Base-by-base conservation (phyloP, 306 rosid species). In the Nissolia schottii region DNA sequence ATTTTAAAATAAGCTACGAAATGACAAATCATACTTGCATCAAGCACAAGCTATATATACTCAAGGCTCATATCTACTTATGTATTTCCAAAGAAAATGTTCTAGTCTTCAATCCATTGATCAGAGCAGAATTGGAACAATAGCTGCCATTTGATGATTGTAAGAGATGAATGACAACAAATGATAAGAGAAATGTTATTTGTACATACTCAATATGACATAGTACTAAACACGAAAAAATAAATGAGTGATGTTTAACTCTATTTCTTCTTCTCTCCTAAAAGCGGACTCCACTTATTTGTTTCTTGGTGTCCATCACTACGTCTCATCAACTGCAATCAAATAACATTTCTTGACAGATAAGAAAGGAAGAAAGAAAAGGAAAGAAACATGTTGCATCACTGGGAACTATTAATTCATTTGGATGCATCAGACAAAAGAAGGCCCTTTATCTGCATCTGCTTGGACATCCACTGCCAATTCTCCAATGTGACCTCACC, bases 401-500 rank as follows among this genome's bases (percentile, higher is more conserved):
- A 64, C 40, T 37, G 8, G 16, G 13, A 8, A n/a, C 37, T 60
- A 29, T 43, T 83, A 78, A 86, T 51, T 83, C 79, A 79, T 71
- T 63, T 60, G 74, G 50, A 58, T 34, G 45, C 25, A 54, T 58
- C 68, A 29, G 91, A 93, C 54, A 76, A 18, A 24, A 79, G 86
- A 80, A 92, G 96, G 25, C 88, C 84, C 46, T 75, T 85, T 67
- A 77, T 74, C 77, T 75, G 90, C 95, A 90, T 77, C 66, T 87
- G 95, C 86, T 88, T 88, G 83, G 79, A 82, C 96, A 90, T 88
- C 98, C 96, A 90, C 7, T 79, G 93, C 87, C 87, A 82, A 75
- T 74, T 90, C 64, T 89, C 96, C 0, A 73, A 79, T 14, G 92
- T 75, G 18, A 94, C 91, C 60, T 94, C 96, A 18, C 91, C 97